Base-by-base conservation (phyloP, 441 rosid species). In the Viola pubescens region DNA sequence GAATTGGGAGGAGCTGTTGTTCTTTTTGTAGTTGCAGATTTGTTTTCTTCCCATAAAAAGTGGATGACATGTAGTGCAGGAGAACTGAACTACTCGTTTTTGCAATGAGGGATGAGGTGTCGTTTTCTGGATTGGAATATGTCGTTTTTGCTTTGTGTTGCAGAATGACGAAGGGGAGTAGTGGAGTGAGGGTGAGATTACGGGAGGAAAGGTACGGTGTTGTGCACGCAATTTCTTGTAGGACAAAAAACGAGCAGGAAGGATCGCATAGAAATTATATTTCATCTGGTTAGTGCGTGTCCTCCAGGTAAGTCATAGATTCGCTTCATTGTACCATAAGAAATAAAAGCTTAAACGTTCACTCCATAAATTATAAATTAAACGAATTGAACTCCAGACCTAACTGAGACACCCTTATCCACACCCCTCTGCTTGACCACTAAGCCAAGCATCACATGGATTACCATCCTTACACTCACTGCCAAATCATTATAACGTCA, bases 121-220 rank as follows among this genome's bases (percentile, higher is more conserved):
- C 47, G 7, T n/a, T 47, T 59, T 4, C 9, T 48, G 34, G 12
- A 38, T 4, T 1, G 34, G 38, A 3, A 11, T 42, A 49, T 7
- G 63, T 26, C 34, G 34, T 2, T 26, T 52, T 52, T 10, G 55
- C 61, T 58, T 49, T 16, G 8, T 41, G 37, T 11, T 45, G 61
- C 43, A 56, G 16, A 26, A 26, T 26, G 34, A 2, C 2, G 34
- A 26, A 26, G 34, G 56, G 42, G 70, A 38, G 54, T 37, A 52
- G 56, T 11, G 26, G 13, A 10, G 12, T 11, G 12, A 11, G 39
- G 9, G 12, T 19, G 41, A 7, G 52, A 13, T 71, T 42, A 54
- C 64, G 67, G 57, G 76, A 9, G 61, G 44, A n/a, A n/a, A 5
- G 26, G 19, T 55, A 46, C 37, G 48, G n/a, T 7, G 56, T 48